Conservation (phyloP, 225 moss, liverwort and hornwort genomes). For the Ulota crispa region DNA sequence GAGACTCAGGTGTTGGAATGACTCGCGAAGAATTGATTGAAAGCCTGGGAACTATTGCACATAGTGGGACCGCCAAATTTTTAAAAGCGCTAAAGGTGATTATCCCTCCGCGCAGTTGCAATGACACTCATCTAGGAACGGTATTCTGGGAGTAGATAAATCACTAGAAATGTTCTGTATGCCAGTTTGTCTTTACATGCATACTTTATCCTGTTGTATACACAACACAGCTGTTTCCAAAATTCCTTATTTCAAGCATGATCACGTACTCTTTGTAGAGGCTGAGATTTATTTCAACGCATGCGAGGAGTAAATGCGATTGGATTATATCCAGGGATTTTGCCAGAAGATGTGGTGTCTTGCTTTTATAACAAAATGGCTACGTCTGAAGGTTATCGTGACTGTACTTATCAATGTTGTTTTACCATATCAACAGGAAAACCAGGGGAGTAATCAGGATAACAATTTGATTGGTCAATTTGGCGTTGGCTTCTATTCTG, state of each 20-base stretch:
- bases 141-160: neutral
- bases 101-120: neutral
- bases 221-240: neutral
- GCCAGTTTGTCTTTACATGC: neutral
- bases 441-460: slow-evolving; percentile 57
- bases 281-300: neutral
- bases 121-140: neutral
- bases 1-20: slow-evolving; percentile 95
- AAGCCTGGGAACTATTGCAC: slow-evolving; percentile 94
- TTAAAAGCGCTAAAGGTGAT: slow-evolving; percentile 82
- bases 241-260: neutral
- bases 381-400: neutral
- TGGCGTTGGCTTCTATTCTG: slow-evolving; percentile 97
- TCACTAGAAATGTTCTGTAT: neutral
- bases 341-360: neutral
- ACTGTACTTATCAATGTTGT: neutral
- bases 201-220: neutral
- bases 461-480: slow-evolving; percentile 97
- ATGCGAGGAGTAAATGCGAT: neutral
- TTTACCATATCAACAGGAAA: slow-evolving; percentile 54
- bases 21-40: slow-evolving; percentile 83
- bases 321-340: too few relatives aligned
- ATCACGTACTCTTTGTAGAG: neutral
- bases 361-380: neutral
- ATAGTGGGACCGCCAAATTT: slow-evolving; percentile 98